Conservation (phyloP, 805 yeast species). For the Wickerhamomyces canadensis region DNA sequence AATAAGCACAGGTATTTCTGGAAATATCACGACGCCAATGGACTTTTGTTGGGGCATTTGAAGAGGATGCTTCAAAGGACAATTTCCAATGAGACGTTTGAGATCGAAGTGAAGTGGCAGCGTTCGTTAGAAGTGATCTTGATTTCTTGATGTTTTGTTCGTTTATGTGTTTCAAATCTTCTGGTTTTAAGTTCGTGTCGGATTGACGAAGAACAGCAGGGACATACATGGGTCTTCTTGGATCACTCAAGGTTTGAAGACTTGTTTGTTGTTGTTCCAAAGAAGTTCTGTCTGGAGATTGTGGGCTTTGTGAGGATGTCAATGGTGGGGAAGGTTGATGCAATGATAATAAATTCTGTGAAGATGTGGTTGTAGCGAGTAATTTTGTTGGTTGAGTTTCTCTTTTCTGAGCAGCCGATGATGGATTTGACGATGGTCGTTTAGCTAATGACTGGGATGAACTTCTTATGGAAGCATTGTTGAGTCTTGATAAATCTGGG, state of each 20-base stretch:
- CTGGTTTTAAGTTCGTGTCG: slow-evolving; percentile 37
- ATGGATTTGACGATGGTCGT: slow-evolving; percentile 10
- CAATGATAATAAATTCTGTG: neutral
- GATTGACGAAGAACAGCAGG: slow-evolving; percentile 80
- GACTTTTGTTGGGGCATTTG: slow-evolving; percentile 33
- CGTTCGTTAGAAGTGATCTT: slow-evolving; percentile 16
- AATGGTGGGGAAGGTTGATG: slow-evolving; percentile 2
- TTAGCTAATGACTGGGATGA: slow-evolving; percentile 10
- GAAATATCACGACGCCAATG: slow-evolving; percentile 76
- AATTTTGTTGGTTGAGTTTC: slow-evolving; percentile 6
- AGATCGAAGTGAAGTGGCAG: slow-evolving; percentile 23
- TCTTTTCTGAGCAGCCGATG: slow-evolving; percentile 12
- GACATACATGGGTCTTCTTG: slow-evolving; percentile 79
- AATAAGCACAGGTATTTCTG: slow-evolving; percentile 59
- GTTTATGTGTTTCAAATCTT: slow-evolving; percentile 27
- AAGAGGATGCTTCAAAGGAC: slow-evolving; percentile 22
- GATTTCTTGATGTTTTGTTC: slow-evolving; percentile 22
- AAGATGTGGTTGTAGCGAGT: slow-evolving; percentile 10
- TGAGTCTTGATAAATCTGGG: slow-evolving; percentile 6
- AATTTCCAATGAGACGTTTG: slow-evolving; percentile 23
- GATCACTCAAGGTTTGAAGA: slow-evolving; percentile 69
- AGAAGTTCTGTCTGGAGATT: no score
- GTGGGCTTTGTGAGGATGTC: neutral
- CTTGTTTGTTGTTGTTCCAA: slow-evolving; percentile 14
- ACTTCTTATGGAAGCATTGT: no score